Evolutionary conservation across 305 asterid species (phyloP).

Genomic region (Fraxinus ornus): DNA sequence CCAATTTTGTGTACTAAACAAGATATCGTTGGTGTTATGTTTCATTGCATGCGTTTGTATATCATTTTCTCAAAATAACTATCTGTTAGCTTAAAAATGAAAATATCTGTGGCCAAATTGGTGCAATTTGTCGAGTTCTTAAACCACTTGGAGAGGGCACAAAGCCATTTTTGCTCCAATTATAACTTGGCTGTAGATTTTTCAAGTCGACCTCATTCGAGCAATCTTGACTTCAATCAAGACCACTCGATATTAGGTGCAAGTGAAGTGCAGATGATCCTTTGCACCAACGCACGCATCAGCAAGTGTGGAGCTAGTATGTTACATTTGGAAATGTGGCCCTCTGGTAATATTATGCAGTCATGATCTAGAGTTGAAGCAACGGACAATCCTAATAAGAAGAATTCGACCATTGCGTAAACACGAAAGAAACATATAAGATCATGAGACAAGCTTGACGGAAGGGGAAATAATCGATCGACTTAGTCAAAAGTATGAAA

Average conservation of each 20-base stretch:
- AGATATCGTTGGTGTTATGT: background rate
- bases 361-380: background rate
- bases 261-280: background rate
- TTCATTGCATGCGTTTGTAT: too few species aligned
- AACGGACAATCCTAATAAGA: background rate
- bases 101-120: too few species aligned
- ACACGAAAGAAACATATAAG: background rate
- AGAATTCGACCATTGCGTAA: background rate
- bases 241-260: background rate
- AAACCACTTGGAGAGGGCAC: background rate
- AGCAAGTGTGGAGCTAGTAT: background rate
- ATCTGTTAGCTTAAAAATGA: background rate
- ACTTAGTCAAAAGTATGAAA: slow-evolving; percentile 9
- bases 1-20: background rate
- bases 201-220: background rate
- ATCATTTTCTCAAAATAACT: background rate
- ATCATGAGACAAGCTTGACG: background rate
- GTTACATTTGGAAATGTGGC: background rate
- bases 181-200: background rate
- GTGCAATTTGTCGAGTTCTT: too few species aligned
- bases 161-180: background rate
- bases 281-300: background rate
- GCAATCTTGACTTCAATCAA: background rate
- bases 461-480: background rate
- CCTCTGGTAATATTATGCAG: background rate